Conservation (phyloP, 139 green algal genomes). For the Auxenochlorella pyrenoidosa region DNA sequence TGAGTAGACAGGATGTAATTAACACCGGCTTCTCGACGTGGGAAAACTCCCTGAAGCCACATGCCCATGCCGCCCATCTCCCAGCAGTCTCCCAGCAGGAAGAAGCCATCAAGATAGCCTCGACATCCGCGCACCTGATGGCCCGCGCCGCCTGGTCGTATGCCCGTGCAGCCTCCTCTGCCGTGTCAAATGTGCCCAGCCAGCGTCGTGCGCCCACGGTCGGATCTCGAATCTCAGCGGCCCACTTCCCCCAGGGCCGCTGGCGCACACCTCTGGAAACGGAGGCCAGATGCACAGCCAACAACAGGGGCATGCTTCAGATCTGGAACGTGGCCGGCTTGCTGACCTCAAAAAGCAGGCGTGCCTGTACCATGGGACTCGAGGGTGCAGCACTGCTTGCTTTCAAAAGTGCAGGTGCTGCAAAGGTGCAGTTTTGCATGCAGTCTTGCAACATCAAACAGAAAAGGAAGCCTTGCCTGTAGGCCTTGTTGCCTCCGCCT, state of each 20-base stretch:
- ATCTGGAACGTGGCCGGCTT: neutral
- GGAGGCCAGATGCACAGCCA: neutral
- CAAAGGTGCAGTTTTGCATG: neutral
- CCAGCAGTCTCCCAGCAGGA: too few species aligned
- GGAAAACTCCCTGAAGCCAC: too few species aligned
- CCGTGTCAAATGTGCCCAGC: slow-evolving; percentile 97
- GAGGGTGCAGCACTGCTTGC: neutral
- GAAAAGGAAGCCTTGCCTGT: slow-evolving; percentile 50
- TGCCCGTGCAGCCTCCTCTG: slow-evolving; percentile 91
- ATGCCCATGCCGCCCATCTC: too few species aligned
- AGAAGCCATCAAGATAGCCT: too few species aligned
- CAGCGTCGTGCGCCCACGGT: slow-evolving; percentile 87
- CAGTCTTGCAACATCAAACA: neutral
- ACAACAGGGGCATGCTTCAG: neutral
- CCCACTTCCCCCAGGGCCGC: slow-evolving; percentile 97
- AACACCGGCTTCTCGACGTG: neutral
- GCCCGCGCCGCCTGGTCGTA: slow-evolving; percentile 93
- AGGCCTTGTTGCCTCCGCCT: slow-evolving; percentile 83
- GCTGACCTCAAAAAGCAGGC: neutral
- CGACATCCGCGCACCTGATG: slow-evolving; percentile 60
- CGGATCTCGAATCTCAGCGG: slow-evolving; percentile 97
- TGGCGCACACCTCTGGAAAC: slow-evolving; percentile 85
- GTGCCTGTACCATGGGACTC: neutral
- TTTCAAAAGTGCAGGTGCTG: neutral
- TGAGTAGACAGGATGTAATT: neutral